These are phyloP conservation scores for Fraxinus floribunda DNA, from an alignment of 305 asterid species.

Conservation along the genomic window DNA sequence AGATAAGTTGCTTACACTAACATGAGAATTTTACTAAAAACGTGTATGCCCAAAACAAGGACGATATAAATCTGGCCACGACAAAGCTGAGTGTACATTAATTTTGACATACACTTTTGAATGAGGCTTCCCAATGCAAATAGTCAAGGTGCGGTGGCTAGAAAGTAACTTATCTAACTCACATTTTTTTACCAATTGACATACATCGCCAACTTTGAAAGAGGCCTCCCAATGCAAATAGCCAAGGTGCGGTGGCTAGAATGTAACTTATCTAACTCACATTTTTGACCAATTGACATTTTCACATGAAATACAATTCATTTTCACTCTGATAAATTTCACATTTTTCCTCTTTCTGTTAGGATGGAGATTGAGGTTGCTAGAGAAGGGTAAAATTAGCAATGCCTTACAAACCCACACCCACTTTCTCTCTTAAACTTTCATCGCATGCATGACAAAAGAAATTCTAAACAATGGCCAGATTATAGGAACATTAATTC, in stretches of 20 bases:
- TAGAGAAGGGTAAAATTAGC: not conserved
- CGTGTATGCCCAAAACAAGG: slow-evolving; percentile 15
- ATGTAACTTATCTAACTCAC: not conserved
- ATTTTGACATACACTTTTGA: not conserved
- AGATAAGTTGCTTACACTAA: slow-evolving; percentile 5
- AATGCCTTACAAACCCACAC: not conserved
- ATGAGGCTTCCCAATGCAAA: slow-evolving; percentile 5
- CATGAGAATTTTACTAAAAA: slow-evolving; percentile 6
- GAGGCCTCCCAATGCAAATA: slow-evolving; percentile 1
- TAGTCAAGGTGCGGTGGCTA: not conserved
- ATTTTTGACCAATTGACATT: not conserved
- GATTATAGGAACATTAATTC: not conserved
- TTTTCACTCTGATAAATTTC: not conserved
- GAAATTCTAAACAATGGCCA: not conserved
- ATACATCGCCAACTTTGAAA: not conserved
- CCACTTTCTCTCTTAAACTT: not conserved
- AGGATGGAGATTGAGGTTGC: not conserved
- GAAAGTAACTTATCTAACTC: not conserved
- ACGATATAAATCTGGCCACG: not conserved
- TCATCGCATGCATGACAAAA: not conserved
- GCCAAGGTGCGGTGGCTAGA: slow-evolving; percentile 1
- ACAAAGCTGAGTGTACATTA: not conserved
- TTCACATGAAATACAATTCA: not conserved
- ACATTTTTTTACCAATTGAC: not conserved
- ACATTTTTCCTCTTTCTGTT: not conserved